A percentile compares a stretch with the other conserved stretches of the same genome.
phyloP scores from a whole-genome alignment of 495 filamentous ascomycete species.

The Hyaloscypha variabilis region DNA sequence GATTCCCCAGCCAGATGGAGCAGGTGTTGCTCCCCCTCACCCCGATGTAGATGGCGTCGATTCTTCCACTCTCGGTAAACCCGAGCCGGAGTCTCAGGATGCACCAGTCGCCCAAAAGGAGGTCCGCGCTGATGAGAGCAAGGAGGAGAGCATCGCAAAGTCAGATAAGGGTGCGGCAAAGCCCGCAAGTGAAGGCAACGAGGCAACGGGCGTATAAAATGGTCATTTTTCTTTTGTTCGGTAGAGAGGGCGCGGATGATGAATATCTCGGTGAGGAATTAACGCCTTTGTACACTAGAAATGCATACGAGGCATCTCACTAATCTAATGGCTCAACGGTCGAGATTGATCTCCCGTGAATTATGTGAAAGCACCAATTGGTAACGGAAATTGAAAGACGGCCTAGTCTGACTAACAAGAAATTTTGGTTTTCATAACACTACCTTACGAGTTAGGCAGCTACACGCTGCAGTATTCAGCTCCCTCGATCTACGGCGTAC shows the following conservation, averaged over 20 bases:
- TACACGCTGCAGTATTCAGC: no score
- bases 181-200: constrained; percentile 77
- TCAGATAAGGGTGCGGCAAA: constrained; percentile 56
- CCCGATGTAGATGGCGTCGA: constrained; percentile 79
- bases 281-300: constrained; percentile 20
- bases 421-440: no score
- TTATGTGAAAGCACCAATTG: neutral
- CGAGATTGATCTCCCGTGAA: neutral
- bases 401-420: no score
- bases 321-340: constrained; percentile 10
- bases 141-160: constrained; percentile 64
- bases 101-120: constrained; percentile 38
- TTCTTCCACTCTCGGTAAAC: constrained; percentile 55
- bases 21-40: constrained; percentile 72
- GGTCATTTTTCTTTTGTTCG: constrained; percentile 22
- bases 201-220: constrained; percentile 62
- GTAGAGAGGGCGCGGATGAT: neutral
- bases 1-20: constrained; percentile 44
- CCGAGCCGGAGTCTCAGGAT: constrained; percentile 32
- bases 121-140: constrained; percentile 56
- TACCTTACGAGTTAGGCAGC: no score
- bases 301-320: constrained; percentile 10
- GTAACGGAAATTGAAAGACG: neutral
- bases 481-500: no score
- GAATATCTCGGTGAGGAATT: constrained; percentile 4